phyloP scores from a whole-genome alignment of 768 basidiomycete genomes.

The Calocybe cyanea region DNA sequence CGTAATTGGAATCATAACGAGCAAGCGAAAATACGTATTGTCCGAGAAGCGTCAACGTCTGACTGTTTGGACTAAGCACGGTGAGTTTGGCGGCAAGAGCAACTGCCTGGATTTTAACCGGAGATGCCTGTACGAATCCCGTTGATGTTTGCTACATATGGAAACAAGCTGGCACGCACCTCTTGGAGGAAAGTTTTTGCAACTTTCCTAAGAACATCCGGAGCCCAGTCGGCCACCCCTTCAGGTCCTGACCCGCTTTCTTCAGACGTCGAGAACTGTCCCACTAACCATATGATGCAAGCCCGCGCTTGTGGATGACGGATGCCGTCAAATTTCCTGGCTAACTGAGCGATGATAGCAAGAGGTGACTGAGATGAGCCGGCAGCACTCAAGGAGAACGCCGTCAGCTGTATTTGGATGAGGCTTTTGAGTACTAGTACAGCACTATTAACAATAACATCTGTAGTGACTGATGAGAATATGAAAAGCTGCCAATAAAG shows the following conservation, averaged over 20 bases:
- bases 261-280: slow-evolving; percentile 66
- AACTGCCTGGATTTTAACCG: slow-evolving; percentile 80
- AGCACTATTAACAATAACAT: slow-evolving; percentile 71
- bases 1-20: slow-evolving; percentile 83
- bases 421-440: slow-evolving; percentile 84
- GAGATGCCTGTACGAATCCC: slow-evolving; percentile 42
- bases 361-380: slow-evolving; percentile 40
- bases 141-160: background rate
- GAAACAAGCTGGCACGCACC: slow-evolving; percentile 33
- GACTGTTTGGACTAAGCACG: slow-evolving; percentile 57
- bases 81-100: slow-evolving; percentile 86
- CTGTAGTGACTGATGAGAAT: slow-evolving; percentile 31
- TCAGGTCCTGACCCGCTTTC: slow-evolving; percentile 36
- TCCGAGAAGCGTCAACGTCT: slow-evolving; percentile 48
- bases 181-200: slow-evolving; percentile 72
- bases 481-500: background rate
- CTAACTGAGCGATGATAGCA: slow-evolving; percentile 74
- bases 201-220: slow-evolving; percentile 82
- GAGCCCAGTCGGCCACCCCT: slow-evolving; percentile 74
- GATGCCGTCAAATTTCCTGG: slow-evolving; percentile 74
- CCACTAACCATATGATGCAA: slow-evolving; percentile 90
- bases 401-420: slow-evolving; percentile 61
- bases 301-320: slow-evolving; percentile 78
- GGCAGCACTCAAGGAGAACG: slow-evolving; percentile 19
- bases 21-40: slow-evolving; percentile 81